Conservation (phyloP, 129 eudicot species). For the Erigeron canadensis region DNA sequence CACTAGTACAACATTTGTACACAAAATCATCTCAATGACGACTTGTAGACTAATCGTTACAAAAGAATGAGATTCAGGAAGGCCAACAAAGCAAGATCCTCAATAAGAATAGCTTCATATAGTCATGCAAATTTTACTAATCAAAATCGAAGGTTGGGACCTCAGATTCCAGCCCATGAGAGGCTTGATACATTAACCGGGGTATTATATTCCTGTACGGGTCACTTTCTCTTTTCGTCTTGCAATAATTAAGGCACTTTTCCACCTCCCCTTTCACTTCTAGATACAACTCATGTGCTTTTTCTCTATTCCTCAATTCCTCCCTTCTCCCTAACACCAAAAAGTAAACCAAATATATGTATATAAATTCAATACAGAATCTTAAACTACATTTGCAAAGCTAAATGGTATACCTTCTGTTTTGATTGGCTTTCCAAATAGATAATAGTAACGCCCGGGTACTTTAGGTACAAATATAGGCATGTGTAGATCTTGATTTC, state of each 20-base stretch:
- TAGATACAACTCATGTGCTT: constrained; percentile 42
- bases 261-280: constrained; percentile 63
- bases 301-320: constrained; percentile 49
- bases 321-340: constrained; percentile 39
- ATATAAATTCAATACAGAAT: background rate
- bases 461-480: constrained; percentile 57
- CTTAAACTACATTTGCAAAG: background rate
- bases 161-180: too few relatives aligned
- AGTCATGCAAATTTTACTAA: too few relatives aligned
- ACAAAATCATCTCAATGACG: too few relatives aligned
- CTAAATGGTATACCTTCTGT: constrained; percentile 41
- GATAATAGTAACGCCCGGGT: constrained; percentile 59
- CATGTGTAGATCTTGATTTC: constrained; percentile 51
- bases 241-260: constrained; percentile 44
- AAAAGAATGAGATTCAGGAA: too few relatives aligned
- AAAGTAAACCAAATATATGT: background rate
- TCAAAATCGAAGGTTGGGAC: too few relatives aligned
- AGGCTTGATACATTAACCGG: background rate
- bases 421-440: constrained; percentile 56
- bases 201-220: background rate
- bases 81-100: too few relatives aligned
- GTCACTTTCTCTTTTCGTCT: constrained; percentile 44
- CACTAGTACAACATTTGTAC: too few relatives aligned
- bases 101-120: too few relatives aligned
- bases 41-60: too few relatives aligned